Evolutionary conservation across 208 protist genomes (phyloP).

Genomic region (Strigomonas culicis): DNA sequence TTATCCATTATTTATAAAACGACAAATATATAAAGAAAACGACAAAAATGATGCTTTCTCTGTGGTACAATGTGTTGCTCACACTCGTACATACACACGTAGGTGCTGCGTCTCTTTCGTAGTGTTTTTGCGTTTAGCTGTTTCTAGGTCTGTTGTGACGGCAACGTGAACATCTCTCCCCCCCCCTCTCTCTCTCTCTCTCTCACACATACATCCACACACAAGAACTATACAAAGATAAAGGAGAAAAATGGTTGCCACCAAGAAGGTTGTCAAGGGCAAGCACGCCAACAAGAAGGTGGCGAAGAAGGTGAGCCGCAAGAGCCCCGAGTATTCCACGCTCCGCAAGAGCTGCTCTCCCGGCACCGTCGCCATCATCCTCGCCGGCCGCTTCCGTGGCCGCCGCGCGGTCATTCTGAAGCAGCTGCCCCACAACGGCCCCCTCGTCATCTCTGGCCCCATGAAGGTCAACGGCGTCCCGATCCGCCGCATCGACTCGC

Average conservation of each 20-base stretch:
- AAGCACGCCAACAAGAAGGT: conserved; percentile 34
- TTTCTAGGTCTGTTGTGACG: too few relatives aligned
- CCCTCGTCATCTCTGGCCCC: conserved; percentile 95
- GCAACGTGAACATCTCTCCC: neutral
- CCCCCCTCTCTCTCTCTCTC: conserved; percentile 8
- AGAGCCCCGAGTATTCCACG: conserved; percentile 30
- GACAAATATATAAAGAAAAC: conserved; percentile 5
- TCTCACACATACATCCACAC: neutral
- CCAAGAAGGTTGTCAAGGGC: conserved; percentile 76
- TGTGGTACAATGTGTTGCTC: neutral
- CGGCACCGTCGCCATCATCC: conserved; percentile 28
- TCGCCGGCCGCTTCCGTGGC: conserved; percentile 93
- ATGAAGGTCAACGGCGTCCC: conserved; percentile 98
- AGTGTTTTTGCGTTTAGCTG: too few relatives aligned
- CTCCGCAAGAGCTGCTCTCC: conserved; percentile 27
- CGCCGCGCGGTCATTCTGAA: conserved; percentile 98
- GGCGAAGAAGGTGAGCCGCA: conserved; percentile 38
- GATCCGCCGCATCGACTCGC: conserved; percentile 96
- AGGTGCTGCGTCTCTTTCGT: too few relatives aligned
- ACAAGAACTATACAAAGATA: conserved; percentile 9
- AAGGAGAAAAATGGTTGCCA: conserved; percentile 3
- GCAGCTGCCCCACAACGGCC: conserved; percentile 93
- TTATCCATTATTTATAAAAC: conserved; percentile 9
- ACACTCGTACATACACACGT: neutral
- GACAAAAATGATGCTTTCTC: conserved; percentile 8